A percentile compares a stretch with the other conserved stretches of the same genome.
phyloP scores from a whole-genome alignment of 495 filamentous ascomycete genomes.

The Neurospora sp. region DNA sequence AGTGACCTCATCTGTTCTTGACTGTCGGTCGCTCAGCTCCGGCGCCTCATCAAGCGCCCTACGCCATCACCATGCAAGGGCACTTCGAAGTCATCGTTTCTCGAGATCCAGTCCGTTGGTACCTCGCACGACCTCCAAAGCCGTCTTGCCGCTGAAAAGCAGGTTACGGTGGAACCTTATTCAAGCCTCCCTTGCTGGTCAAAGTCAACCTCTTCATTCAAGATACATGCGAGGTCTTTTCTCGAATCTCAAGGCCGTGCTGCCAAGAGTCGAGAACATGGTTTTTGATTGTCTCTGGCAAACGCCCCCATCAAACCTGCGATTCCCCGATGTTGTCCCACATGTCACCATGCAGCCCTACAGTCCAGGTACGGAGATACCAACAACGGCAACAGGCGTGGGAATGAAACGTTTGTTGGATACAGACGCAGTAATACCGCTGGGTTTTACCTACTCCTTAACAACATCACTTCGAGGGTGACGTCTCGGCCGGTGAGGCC shows the following conservation, averaged over 20 bases:
- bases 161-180: not conserved
- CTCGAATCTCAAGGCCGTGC: not conserved
- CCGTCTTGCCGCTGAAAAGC: not conserved
- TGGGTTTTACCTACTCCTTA: not conserved
- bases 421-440: not conserved
- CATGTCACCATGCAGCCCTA: not conserved
- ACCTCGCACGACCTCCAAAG: not conserved
- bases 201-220: not conserved
- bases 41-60: not conserved
- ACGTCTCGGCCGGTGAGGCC: not conserved
- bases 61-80: not conserved
- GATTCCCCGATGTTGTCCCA: not conserved
- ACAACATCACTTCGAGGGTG: not conserved
- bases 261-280: not conserved
- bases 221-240: not conserved
- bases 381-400: not conserved
- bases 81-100: not conserved
- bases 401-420: not conserved
- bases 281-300: not conserved
- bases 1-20: not conserved
- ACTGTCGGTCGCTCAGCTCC: not conserved
- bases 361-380: not conserved
- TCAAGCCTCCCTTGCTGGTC: not conserved
- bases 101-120: not conserved
- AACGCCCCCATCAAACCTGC: not conserved